phyloP scores from a whole-genome alignment of 306 rosid genomes.

The Canavalia ensiformis region DNA sequence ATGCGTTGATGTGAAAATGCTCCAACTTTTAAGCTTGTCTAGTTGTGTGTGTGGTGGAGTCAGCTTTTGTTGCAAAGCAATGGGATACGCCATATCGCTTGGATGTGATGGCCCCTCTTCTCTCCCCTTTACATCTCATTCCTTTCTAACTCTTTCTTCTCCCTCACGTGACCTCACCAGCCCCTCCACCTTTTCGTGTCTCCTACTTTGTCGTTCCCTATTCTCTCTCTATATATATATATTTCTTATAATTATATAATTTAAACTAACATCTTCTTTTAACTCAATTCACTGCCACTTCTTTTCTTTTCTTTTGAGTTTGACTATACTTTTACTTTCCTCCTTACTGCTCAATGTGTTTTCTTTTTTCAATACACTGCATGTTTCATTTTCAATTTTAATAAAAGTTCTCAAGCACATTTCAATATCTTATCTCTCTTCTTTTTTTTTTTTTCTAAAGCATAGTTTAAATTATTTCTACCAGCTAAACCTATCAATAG shows the following conservation, averaged over 20 bases:
- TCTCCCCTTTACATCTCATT: neutral
- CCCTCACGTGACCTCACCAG: slow-evolving; percentile 23
- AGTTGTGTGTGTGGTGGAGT: slow-evolving; percentile 46
- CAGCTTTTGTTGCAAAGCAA: slow-evolving; percentile 47
- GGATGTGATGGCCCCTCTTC: slow-evolving; percentile 48
- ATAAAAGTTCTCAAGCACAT: slow-evolving; percentile 4
- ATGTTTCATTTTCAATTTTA: slow-evolving; percentile 3
- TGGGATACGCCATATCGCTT: slow-evolving; percentile 45
- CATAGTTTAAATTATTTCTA: neutral
- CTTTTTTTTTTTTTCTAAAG: neutral
- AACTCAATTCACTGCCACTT: neutral
- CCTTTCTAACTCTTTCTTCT: slow-evolving; percentile 18
- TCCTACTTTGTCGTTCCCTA: neutral
- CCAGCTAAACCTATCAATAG: neutral
- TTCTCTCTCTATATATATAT: neutral
- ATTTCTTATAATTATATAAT: no score
- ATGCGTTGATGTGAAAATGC: slow-evolving; percentile 35
- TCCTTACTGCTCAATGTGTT: neutral
- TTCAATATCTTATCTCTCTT: slow-evolving; percentile 23
- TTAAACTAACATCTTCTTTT: neutral
- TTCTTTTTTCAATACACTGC: neutral
- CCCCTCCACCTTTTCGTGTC: slow-evolving; percentile 31
- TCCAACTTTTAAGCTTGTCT: slow-evolving; percentile 41
- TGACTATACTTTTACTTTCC: slow-evolving; percentile 3
- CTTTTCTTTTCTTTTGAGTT: neutral